Conservation (phyloP, 805 yeast genomes). For the Teunomyces stri region DNA sequence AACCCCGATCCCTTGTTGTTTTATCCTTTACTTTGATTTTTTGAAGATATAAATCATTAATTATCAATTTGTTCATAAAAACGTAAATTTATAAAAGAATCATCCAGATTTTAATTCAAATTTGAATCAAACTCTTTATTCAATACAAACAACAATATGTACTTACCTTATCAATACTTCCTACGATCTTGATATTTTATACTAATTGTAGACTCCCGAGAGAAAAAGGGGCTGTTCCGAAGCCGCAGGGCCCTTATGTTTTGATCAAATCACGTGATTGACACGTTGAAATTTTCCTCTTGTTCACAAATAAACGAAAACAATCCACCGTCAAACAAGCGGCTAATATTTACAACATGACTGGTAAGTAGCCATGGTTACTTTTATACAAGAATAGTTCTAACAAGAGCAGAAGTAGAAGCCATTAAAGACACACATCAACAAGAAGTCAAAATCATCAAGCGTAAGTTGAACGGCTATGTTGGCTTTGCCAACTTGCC, state of each 20-base stretch:
- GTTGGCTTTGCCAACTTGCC: constrained; percentile 98
- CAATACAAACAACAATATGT: too few species aligned
- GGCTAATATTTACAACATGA: constrained; percentile 4
- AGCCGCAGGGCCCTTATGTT: not conserved
- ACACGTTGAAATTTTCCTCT: constrained; percentile 4
- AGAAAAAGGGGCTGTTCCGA: not conserved
- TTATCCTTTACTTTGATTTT: too few species aligned
- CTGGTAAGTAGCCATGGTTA: constrained; percentile 3
- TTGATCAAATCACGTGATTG: not conserved
- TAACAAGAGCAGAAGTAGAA: constrained; percentile 14
- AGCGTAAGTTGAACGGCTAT: constrained; percentile 83
- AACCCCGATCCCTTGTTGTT: too few species aligned
- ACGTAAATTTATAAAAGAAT: too few species aligned
- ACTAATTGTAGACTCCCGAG: too few species aligned
- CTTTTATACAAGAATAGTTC: not conserved
- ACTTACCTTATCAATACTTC: too few species aligned
- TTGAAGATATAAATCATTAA: too few species aligned
- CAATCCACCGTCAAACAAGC: constrained; percentile 4
- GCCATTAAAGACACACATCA: constrained; percentile 14
- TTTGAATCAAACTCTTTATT: too few species aligned
- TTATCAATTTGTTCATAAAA: too few species aligned
- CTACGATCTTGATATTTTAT: too few species aligned
- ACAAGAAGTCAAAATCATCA: constrained; percentile 59
- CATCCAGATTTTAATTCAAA: too few species aligned
- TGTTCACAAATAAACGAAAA: constrained; percentile 2